Percentiles rank a stretch among this genome's conserved stretches.
Conservation (phyloP, 2,329 filamentous ascomycete genomes). For the Diaporthe citri region DNA sequence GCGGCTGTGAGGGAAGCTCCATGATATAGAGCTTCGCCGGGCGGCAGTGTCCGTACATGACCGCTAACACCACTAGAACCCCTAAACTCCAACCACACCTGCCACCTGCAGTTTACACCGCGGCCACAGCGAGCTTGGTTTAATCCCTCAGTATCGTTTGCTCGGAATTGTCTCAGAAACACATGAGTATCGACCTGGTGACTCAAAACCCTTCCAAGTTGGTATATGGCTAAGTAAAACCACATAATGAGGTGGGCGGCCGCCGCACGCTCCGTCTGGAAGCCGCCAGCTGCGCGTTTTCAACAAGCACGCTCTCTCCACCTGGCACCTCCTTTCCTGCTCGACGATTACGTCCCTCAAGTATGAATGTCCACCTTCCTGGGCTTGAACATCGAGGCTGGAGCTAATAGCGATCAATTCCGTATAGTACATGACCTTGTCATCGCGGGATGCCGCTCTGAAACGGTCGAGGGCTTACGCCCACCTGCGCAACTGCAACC, state of each 20-base stretch:
- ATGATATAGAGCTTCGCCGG: not conserved
- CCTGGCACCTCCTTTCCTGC: constrained; percentile 74
- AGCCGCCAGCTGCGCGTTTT: not conserved
- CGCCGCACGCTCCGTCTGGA: not conserved
- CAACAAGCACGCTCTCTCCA: constrained; percentile 54
- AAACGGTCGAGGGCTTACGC: constrained; percentile 81
- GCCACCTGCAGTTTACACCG: not conserved
- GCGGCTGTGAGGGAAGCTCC: not conserved
- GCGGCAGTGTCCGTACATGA: not conserved
- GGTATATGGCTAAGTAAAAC: not conserved
- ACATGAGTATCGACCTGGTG: not conserved
- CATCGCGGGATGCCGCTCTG: constrained; percentile 75
- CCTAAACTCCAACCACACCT: not conserved
- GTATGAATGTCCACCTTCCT: not conserved
- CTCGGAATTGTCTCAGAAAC: not conserved
- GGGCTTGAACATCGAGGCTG: not conserved
- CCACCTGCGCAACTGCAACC: constrained; percentile 82
- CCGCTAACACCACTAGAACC: not conserved
- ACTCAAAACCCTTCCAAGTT: too few relatives aligned
- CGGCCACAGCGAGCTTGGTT: not conserved
- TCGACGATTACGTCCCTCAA: constrained; percentile 80
- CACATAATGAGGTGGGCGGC: not conserved
- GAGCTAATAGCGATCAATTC: not conserved
- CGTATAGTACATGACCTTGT: constrained; percentile 72
- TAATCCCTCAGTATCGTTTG: not conserved